A percentile compares a stretch with the other conserved stretches of the same genome.
Conservation (phyloP, 495 filamentous ascomycete genomes). For the Talaromyces wortmannii region DNA sequence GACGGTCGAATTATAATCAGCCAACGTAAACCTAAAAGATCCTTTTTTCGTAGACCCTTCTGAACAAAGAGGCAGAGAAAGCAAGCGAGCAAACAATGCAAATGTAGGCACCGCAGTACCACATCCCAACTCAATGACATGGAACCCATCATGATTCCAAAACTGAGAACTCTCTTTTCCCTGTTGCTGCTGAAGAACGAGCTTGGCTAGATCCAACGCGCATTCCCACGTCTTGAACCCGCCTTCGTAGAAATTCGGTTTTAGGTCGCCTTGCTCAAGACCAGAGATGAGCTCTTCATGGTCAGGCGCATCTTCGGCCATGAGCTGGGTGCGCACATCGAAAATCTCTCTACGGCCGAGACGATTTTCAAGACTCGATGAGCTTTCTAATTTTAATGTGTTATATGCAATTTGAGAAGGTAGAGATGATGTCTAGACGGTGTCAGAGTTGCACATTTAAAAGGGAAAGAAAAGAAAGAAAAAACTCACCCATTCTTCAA, state of each 20-base stretch:
- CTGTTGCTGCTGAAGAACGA: conserved; percentile 25
- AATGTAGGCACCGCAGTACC: conserved; percentile 84
- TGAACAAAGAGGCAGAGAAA: conserved; percentile 23
- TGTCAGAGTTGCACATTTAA: background rate
- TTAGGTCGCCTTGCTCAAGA: conserved; percentile 76
- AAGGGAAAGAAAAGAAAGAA: background rate
- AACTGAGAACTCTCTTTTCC: background rate
- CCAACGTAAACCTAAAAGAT: conserved; percentile 59
- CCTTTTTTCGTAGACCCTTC: conserved; percentile 10
- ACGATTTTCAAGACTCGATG: conserved; percentile 10
- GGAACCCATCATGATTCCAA: conserved; percentile 31
- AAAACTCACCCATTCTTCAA: conserved; percentile 40
- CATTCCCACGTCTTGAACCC: conserved; percentile 99
- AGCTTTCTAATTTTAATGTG: conserved; percentile 42
- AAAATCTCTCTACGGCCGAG: conserved; percentile 85
- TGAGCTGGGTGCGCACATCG: conserved; percentile 88
- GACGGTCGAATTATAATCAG: conserved; percentile 86
- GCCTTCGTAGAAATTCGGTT: conserved; percentile 88
- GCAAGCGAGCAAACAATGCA: conserved; percentile 63
- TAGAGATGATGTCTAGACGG: conserved; percentile 54
- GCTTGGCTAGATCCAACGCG: conserved; percentile 75
- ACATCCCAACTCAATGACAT: conserved; percentile 84
- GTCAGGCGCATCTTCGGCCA: conserved; percentile 68
- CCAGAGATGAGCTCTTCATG: conserved; percentile 43
- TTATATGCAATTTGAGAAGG: conserved; percentile 76